Conservation (phyloP, 345 rosid species). For the Erucastrum elatum region DNA sequence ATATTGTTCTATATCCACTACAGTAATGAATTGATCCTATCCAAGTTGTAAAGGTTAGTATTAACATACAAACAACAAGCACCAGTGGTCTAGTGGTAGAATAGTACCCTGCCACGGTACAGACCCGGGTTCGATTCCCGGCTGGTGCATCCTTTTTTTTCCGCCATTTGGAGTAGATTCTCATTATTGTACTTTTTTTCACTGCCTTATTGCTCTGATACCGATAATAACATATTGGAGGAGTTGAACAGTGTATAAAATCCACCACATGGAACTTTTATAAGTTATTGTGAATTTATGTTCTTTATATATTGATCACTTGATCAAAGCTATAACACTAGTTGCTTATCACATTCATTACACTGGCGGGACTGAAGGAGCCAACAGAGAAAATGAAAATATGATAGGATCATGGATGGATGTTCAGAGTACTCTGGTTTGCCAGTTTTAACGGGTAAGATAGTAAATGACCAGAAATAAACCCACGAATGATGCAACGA, state of each 20-base stretch:
- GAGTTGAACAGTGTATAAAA: not conserved
- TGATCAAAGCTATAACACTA: slow-evolving; percentile 22
- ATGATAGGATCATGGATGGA: slow-evolving; percentile 9
- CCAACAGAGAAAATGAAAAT: slow-evolving; percentile 12
- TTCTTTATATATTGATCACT: not conserved
- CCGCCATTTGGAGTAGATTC: not conserved
- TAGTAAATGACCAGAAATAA: slow-evolving; percentile 81
- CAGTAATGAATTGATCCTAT: not conserved
- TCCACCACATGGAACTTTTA: not conserved
- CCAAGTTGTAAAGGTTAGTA: not conserved
- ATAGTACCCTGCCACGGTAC: slow-evolving; percentile 69
- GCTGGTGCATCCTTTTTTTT: slow-evolving; percentile 51
- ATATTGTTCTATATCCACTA: not conserved
- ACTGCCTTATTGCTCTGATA: not conserved
- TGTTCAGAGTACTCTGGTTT: not conserved
- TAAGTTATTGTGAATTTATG: not conserved
- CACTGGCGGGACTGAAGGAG: slow-evolving; percentile 16
- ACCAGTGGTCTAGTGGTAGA: slow-evolving; percentile 83
- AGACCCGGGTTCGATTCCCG: slow-evolving; percentile 81
- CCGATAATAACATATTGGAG: not conserved
- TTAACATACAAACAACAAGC: not conserved
- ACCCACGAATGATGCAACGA: slow-evolving; percentile 82
- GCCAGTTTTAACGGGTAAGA: slow-evolving; percentile 58
- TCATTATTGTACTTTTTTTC: not conserved
- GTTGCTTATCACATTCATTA: slow-evolving; percentile 14